Base-by-base conservation (phyloP, 2,329 filamentous ascomycete genomes). In the Fusarium siculi region DNA sequence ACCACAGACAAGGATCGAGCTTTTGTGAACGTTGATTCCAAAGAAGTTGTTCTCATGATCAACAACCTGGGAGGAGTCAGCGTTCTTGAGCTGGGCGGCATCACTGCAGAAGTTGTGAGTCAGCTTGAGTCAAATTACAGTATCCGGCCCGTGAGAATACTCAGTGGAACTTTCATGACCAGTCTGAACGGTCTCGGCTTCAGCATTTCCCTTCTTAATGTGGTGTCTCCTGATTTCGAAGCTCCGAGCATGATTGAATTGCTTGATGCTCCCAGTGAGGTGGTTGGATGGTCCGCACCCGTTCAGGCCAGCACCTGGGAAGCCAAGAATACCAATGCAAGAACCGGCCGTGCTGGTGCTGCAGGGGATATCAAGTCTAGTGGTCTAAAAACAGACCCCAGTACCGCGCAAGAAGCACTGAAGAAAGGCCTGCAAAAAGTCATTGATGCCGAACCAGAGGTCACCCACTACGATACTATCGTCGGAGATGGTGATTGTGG, bases 401-500 rank as follows among this genome's bases (percentile, higher is more conserved):
- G 75, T 21, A 74, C 81, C 7, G 86, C 89, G 16, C 87, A 85
- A 66, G 81, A 84, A 32, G 85, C 86, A 9, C 83, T 95, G 44
- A 86, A 82, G 25, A 84, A 82, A 21, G 93, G 86, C 1, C 84
- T 94, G 21, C 83, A 92, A 54, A 85, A 85, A 40, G 84, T 95
- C 19, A 87, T 94, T 70, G 86, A 84, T 0, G 91, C 87, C 3
- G 93, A 95, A 80, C 90, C 92, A 3, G 91, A 93, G 56, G 87
- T 94, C 56, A 94, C 93, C 1, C 87, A 85, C 55, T 94, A 90
- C 76, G 93, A 94, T 79, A 97, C 94, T 0, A 90, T 96, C 18
- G 94, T 97, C 30, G 95, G 95, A 46, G 95, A 97, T 79, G 95
- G 95, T 52, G 95, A 97, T 82, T 97, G 95, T 78, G 95, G 95